Conservation (phyloP, 768 basidiomycete genomes). For the Hericium coralloides region DNA sequence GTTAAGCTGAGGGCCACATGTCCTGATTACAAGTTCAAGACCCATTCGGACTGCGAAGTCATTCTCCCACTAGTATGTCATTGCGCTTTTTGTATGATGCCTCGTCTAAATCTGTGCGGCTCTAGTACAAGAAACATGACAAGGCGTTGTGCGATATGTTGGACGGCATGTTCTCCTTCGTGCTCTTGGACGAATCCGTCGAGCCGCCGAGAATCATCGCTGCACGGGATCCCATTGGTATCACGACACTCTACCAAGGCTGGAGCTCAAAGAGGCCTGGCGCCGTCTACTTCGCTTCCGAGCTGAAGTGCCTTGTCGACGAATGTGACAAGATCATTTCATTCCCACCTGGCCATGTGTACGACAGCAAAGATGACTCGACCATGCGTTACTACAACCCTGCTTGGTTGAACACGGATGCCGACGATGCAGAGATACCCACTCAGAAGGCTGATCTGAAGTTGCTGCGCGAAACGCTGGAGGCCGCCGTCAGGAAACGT, state of each 20-base stretch:
- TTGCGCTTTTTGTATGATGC: neutral
- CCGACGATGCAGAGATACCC: constrained; percentile 44
- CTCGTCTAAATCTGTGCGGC: neutral
- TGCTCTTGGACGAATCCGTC: constrained; percentile 89
- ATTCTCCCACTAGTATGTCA: constrained; percentile 76
- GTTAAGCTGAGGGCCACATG: constrained; percentile 62
- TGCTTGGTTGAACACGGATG: constrained; percentile 84
- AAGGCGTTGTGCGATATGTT: constrained; percentile 70
- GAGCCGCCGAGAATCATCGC: constrained; percentile 88
- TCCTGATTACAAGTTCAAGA: constrained; percentile 75
- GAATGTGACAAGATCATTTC: constrained; percentile 93
- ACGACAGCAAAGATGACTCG: constrained; percentile 73
- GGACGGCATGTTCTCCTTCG: constrained; percentile 99
- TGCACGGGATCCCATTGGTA: constrained; percentile 93
- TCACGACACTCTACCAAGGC: constrained; percentile 98
- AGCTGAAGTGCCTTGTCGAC: constrained; percentile 84
- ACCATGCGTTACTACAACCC: constrained; percentile 84
- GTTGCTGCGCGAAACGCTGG: constrained; percentile 70
- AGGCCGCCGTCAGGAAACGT: constrained; percentile 88
- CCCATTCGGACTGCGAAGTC: constrained; percentile 96
- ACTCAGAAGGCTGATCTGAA: constrained; percentile 54
- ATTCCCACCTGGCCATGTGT: constrained; percentile 97
- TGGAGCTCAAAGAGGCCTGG: constrained; percentile 81
- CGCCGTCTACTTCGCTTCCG: constrained; percentile 87
- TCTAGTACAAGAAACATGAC: constrained; percentile 76